Conservation (phyloP, 2,329 filamentous ascomycete species). For the Penicillium thymicola region DNA sequence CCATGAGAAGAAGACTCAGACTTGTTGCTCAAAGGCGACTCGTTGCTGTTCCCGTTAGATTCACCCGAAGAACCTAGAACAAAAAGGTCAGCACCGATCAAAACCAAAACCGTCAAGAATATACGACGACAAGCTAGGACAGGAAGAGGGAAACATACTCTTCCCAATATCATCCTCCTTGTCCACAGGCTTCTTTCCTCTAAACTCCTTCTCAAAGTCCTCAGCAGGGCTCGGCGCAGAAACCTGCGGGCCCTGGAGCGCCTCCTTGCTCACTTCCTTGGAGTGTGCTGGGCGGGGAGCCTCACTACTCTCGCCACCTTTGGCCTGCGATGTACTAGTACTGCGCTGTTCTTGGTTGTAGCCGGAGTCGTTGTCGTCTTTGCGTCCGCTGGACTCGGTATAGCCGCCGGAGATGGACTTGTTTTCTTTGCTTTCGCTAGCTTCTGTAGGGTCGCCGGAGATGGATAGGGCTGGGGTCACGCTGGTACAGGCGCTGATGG, state of each 20-base stretch:
- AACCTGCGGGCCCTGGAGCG: constrained; percentile 29
- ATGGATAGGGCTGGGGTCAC: neutral
- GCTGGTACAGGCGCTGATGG: neutral
- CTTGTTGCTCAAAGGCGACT: neutral
- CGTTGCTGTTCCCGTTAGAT: constrained; percentile 1
- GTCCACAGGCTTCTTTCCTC: constrained; percentile 14
- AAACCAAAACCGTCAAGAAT: neutral
- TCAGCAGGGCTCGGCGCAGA: constrained; percentile 24
- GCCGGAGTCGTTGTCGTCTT: neutral
- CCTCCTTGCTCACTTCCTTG: constrained; percentile 27
- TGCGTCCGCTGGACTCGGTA: neutral
- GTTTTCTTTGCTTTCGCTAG: neutral
- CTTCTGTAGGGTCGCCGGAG: neutral
- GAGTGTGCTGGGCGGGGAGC: neutral
- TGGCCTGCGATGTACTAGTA: constrained; percentile 4
- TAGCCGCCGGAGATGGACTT: neutral
- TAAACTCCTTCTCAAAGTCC: constrained; percentile 30
- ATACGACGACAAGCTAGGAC: too few species aligned
- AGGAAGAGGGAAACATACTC: neutral
- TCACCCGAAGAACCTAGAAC: neutral
- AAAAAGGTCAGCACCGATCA: neutral
- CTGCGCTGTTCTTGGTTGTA: constrained; percentile 16
- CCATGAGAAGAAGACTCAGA: neutral
- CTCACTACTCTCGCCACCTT: constrained; percentile 2
- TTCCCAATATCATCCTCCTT: neutral